Percentiles rank a stretch among this genome's conserved stretches.
phyloP scores from a whole-genome alignment of 768 basidiomycete species.

The Kwoniella europaea region DNA sequence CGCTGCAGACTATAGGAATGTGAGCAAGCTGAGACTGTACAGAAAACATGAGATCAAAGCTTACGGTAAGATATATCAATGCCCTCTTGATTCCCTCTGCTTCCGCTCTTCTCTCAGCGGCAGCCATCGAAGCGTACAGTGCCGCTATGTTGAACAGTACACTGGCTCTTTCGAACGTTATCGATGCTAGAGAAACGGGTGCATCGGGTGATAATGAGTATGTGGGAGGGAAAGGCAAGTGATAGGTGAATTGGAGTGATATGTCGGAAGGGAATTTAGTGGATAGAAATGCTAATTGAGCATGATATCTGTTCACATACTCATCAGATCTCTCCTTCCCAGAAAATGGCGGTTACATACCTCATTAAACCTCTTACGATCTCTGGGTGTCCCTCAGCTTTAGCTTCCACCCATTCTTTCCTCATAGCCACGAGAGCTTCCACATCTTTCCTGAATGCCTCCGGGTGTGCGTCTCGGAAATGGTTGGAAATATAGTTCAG shows the following conservation, averaged over 20 bases:
- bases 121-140: conserved; percentile 80
- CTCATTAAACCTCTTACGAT: conserved; percentile 61
- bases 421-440: conserved; percentile 71
- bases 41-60: neutral
- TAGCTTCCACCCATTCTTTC: conserved; percentile 66
- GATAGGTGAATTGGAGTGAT: conserved; percentile 64
- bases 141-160: conserved; percentile 85
- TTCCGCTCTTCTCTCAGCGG: conserved; percentile 57
- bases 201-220: conserved; percentile 58
- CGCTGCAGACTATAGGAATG: conserved; percentile 41
- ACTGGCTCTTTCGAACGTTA: conserved; percentile 80
- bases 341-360: conserved; percentile 60
- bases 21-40: neutral
- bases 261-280: conserved; percentile 80
- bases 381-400: conserved; percentile 62
- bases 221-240: conserved; percentile 69
- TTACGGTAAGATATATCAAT: conserved; percentile 59
- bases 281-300: conserved; percentile 80
- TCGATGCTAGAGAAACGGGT: conserved; percentile 70
- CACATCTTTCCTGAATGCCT: conserved; percentile 80
- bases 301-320: conserved; percentile 74
- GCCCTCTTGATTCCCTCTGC: conserved; percentile 85
- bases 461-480: conserved; percentile 76
- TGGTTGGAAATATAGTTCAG: conserved; percentile 70
- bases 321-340: too few relatives aligned